Percentiles rank a stretch among this genome's conserved stretches.
Evolutionary conservation across 805 yeast genomes (phyloP).

Genomic region (Candida sithepensis): DNA sequence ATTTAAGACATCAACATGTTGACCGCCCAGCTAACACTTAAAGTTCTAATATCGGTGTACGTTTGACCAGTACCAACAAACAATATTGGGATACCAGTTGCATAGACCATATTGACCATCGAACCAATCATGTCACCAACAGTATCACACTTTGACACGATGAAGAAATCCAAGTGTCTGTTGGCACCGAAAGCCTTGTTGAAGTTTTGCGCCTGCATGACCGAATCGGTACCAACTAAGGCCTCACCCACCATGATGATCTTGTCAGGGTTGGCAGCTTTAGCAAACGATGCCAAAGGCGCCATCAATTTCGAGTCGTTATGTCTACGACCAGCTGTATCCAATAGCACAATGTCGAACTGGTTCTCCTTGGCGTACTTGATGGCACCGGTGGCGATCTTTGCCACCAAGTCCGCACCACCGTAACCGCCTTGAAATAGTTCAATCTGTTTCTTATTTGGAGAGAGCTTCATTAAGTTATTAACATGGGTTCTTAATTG

Average conservation of each 20-base stretch:
- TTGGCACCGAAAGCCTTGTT: conserved; percentile 87
- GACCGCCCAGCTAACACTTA: conserved; percentile 92
- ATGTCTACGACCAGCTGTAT: conserved; percentile 97
- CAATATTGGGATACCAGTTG: conserved; percentile 91
- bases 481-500: conserved; percentile 92
- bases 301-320: conserved; percentile 94
- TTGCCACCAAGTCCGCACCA: conserved; percentile 90
- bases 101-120: conserved; percentile 95
- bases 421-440: conserved; percentile 94
- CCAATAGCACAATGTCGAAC: conserved; percentile 86
- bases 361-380: conserved; percentile 65
- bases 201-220: conserved; percentile 90
- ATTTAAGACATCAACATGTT: conserved; percentile 64
- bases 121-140: conserved; percentile 96
- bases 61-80: conserved; percentile 98
- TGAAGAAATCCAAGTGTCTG: conserved; percentile 81
- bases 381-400: conserved; percentile 88
- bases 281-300: conserved; percentile 90
- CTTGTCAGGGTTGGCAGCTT: conserved; percentile 92
- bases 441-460: conserved; percentile 49
- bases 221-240: conserved; percentile 94
- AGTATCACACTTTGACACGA: conserved; percentile 92
- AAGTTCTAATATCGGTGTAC: conserved; percentile 85
- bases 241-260: conserved; percentile 99
- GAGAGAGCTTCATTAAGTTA: conserved; percentile 68